A percentile compares a stretch with the other conserved stretches of the same genome.
These are phyloP conservation scores for Stephania cephalantha DNA, from an alignment of 164 flowering plant species.

Conservation along the genomic window DNA sequence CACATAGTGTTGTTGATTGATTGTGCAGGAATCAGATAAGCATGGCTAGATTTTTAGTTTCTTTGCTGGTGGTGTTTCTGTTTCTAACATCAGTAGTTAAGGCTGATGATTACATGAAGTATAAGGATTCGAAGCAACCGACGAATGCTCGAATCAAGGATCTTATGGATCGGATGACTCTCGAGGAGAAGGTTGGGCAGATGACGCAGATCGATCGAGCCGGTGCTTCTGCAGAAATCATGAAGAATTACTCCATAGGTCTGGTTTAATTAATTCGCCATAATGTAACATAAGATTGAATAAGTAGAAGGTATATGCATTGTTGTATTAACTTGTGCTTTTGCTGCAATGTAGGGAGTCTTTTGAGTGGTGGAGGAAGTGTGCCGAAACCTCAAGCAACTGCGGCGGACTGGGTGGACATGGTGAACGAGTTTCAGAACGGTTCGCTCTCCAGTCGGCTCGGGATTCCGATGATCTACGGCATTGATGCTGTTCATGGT, in stretches of 20 bases:
- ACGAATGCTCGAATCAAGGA: conserved; percentile 4
- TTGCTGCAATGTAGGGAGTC: conserved; percentile 10
- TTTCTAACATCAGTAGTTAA: background rate
- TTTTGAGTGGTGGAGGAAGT: conserved; percentile 22
- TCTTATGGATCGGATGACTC: conserved; percentile 6
- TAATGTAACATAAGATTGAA: background rate
- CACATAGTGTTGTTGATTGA: too few relatives aligned
- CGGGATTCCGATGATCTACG: conserved; percentile 18
- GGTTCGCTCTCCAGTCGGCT: conserved; percentile 18
- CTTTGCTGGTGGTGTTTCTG: background rate
- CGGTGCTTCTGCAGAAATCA: background rate
- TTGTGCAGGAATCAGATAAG: background rate
- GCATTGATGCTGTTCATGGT: conserved; percentile 21
- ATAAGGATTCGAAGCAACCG: conserved; percentile 7
- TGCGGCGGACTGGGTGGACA: conserved; percentile 17
- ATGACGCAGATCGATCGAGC: conserved; percentile 11
- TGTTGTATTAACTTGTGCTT: background rate
- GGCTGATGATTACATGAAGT: conserved; percentile 5
- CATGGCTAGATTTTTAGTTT: background rate
- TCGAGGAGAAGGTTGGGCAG: conserved; percentile 11
- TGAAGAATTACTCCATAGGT: conserved; percentile 11
- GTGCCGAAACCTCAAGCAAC: conserved; percentile 11
- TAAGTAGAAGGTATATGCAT: background rate
- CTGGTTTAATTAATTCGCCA: background rate
- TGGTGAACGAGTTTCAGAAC: conserved; percentile 18